Evolutionary conservation across 768 basidiomycete genomes (phyloP), one percentile per base, ranked within the genome.

Genomic region (Naganishia friedmannii): DNA sequence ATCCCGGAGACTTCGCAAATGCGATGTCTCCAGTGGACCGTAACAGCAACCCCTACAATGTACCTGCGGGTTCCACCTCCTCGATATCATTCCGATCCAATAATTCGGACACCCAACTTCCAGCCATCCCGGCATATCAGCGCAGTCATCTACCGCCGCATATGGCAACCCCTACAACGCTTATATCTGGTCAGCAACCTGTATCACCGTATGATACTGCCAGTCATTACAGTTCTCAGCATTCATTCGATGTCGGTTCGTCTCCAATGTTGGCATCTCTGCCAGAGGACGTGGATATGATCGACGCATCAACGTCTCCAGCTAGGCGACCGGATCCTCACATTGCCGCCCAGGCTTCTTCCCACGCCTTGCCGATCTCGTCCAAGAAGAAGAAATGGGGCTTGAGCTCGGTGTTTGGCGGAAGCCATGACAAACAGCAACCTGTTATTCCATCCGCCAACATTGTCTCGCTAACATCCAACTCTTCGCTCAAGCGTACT

Each of bases 371-470:
- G 48, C 68, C 55, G 29, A 53, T 63, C 46, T 45, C 68, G 21
- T 58, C 56, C 45, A 82, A 82, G 74, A 82, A 82, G 77, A 81
- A 81, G 69, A 80, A 80, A 68, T 80, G 81, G 79, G 81, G 80
- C 10, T 71, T 82, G 39, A 79, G 77, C 37, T 77, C 77, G 19
- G 81, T 82, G n/a, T 82, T 82, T 70, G 79, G 81, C n/a, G 69
- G 67, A 17, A 42, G 42, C 15, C 75, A 77, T 63, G 68, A 70
- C 45, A 69, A 74, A 26, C 48, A 71, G 56, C 58, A 77, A 63
- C 76, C 77, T 57, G 60, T 77, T 74, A 76, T 80, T 74, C 70
- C 70, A 73, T 19, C 51, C 13, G 69, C 51, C 13, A 51, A 75
- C 67, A 23, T 74, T 15, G 60, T n/a, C n/a, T 31, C 65, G 8